Evolutionary conservation across 2,329 filamentous ascomycete species (phyloP), one percentile per base, ranked within the genome.

Genomic region (Endothia cerciana): DNA sequence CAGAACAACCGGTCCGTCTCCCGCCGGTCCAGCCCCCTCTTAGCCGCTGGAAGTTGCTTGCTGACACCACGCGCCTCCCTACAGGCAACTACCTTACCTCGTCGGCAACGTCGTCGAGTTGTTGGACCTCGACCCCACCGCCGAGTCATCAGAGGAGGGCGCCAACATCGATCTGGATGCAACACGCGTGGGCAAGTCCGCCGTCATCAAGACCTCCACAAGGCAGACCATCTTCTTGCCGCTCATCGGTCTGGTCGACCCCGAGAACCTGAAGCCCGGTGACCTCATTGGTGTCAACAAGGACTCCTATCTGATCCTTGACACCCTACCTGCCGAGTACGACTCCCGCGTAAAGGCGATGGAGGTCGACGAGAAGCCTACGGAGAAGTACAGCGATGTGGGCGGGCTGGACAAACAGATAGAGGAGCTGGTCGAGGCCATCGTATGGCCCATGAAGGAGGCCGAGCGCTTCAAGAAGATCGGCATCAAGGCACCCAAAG

Each of bases 371-470:
- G 96, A 99, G 86, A 99, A 99, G 85, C 96, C 95, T 11, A 98
- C 94, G 47, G 95, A 99, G 81, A 97, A 98, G 81, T 99, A 99
- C 82, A 95, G 90, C 63, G 95, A 99, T 81, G 96, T 99, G 17
- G 95, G 95, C 81, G 95, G 95, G 61, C 80, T 99, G 73, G 94
- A 97, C 81, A 99, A 99, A 83, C 95, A 99, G 83, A 99, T 99
- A 75, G 94, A 97, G 78, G 96, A 99, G 81, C 86, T 99, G 63
- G 94, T 99, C 10, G 95, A 99, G 82, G 95, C 95, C 64, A 95
- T 99, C 60, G 95, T 99, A 38, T 98, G 94, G 94, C 95, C 95
- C 1, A 99, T 99, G 95, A 98, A 98, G 86, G 94, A 99, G 81
- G 94, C 95, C 1, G 96, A 99, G 73, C 88, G 94, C 25, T 99